phyloP scores from a whole-genome alignment of 352 stramenopile genomes.

The Chrysophaeum taylorii region DNA sequence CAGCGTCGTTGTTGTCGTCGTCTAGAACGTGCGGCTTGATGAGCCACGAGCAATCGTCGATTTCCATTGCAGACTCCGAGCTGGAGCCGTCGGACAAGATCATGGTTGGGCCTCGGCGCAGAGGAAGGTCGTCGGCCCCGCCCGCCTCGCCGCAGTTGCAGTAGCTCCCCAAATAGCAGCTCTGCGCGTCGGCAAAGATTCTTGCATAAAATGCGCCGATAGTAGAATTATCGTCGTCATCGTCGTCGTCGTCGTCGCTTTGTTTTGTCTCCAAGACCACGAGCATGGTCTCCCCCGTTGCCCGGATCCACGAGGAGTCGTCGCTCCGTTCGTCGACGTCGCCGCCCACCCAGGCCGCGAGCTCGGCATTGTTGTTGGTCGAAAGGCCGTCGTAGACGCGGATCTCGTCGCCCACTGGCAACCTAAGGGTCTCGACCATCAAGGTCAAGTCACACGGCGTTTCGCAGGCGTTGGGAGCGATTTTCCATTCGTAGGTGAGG shows the following conservation, averaged over 20 bases:
- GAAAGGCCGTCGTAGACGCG: background rate
- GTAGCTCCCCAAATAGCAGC: background rate
- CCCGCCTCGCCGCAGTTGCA: background rate
- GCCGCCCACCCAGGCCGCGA: background rate
- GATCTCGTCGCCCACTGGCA: background rate
- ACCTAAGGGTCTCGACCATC: background rate
- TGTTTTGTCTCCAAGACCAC: background rate
- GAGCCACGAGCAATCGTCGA: slow-evolving; percentile 5
- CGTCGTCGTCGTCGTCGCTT: background rate
- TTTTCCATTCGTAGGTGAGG: background rate
- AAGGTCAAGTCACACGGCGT: background rate
- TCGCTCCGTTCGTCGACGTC: too few species aligned
- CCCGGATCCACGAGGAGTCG: background rate
- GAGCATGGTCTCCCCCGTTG: background rate
- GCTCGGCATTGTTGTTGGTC: background rate
- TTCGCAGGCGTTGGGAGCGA: background rate
- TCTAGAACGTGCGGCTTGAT: background rate
- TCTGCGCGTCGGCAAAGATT: background rate
- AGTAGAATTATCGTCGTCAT: background rate
- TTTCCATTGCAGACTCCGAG: background rate
- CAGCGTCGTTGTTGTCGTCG: too few species aligned
- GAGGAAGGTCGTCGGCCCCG: background rate
- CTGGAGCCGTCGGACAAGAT: background rate
- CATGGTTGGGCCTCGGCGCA: background rate
- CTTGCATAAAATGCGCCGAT: background rate